Evolutionary conservation across 2,329 filamentous ascomycete genomes (phyloP).

Genomic region (Dactylellina haptotyla): DNA sequence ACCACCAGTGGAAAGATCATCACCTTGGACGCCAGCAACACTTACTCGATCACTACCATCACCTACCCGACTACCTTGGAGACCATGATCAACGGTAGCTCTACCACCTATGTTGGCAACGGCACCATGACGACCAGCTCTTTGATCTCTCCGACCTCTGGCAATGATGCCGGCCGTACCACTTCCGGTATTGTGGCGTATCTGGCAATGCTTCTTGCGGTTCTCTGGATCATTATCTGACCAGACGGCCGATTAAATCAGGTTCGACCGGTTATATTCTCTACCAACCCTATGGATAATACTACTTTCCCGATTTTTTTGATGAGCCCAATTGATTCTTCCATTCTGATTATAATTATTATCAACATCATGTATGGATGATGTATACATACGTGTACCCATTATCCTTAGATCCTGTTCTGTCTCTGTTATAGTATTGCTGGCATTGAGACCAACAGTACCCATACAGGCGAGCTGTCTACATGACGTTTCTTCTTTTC

Average conservation of each 20-base stretch:
- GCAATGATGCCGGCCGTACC: slow-evolving; percentile 7
- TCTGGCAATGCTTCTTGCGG: slow-evolving; percentile 22
- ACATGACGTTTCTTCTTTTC: slow-evolving; percentile 15
- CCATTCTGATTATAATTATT: slow-evolving; percentile 1
- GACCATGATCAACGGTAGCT: slow-evolving; percentile 30
- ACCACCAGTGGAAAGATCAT: slow-evolving; percentile 36
- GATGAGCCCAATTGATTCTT: neutral
- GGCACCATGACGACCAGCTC: slow-evolving; percentile 36
- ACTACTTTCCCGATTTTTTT: neutral
- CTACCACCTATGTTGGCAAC: slow-evolving; percentile 16
- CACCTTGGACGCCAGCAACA: slow-evolving; percentile 34
- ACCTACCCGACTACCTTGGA: slow-evolving; percentile 19
- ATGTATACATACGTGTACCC: slow-evolving; percentile 34
- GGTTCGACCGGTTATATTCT: slow-evolving; percentile 18
- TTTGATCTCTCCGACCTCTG: slow-evolving; percentile 26
- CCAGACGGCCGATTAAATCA: neutral
- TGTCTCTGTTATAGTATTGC: neutral
- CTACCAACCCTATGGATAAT: slow-evolving; percentile 8
- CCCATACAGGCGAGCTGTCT: neutral
- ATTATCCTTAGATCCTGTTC: neutral
- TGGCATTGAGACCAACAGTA: neutral
- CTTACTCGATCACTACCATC: slow-evolving; percentile 26
- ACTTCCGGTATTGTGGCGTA: slow-evolving; percentile 1
- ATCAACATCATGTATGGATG: slow-evolving; percentile 13
- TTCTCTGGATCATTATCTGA: slow-evolving; percentile 31